A percentile compares a stretch with the other conserved stretches of the same genome.
phyloP scores from a whole-genome alignment of 2,329 filamentous ascomycete genomes.

The Colletotrichum melonis region DNA sequence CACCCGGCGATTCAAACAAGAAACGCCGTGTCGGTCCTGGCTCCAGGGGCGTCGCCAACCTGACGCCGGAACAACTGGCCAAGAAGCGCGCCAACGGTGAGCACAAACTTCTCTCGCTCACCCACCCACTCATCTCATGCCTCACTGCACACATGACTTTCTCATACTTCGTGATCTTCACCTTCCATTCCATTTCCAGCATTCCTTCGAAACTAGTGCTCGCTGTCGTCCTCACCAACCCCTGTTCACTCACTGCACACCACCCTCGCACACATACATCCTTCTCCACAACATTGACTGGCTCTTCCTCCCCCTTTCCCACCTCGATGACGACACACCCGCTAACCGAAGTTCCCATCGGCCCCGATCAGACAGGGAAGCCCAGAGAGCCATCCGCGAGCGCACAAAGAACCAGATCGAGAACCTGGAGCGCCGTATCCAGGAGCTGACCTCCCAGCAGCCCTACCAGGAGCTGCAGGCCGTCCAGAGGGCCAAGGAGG shows the following conservation, averaged over 20 bases:
- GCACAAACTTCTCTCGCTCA: conserved; percentile 36
- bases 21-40: conserved; percentile 59
- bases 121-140: neutral
- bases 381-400: conserved; percentile 86
- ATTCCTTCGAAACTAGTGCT: neutral
- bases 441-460: conserved; percentile 81
- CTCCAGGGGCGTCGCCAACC: conserved; percentile 67
- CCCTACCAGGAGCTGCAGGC: conserved; percentile 87
- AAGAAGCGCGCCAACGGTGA: conserved; percentile 72
- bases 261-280: neutral
- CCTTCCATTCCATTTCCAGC: neutral
- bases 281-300: neutral
- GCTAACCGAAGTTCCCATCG: conserved; percentile 11
- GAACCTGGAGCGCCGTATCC: conserved; percentile 76
- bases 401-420: conserved; percentile 86
- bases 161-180: neutral
- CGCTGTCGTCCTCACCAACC: neutral
- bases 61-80: conserved; percentile 79
- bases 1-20: conserved; percentile 45
- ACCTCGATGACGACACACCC: conserved; percentile 6
- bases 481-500: conserved; percentile 80
- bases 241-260: neutral
- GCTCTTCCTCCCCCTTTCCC: neutral
- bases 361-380: conserved; percentile 75
- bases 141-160: conserved; percentile 47